phyloP scores from a whole-genome alignment of 768 basidiomycete genomes.

The Podaxis sp. region DNA sequence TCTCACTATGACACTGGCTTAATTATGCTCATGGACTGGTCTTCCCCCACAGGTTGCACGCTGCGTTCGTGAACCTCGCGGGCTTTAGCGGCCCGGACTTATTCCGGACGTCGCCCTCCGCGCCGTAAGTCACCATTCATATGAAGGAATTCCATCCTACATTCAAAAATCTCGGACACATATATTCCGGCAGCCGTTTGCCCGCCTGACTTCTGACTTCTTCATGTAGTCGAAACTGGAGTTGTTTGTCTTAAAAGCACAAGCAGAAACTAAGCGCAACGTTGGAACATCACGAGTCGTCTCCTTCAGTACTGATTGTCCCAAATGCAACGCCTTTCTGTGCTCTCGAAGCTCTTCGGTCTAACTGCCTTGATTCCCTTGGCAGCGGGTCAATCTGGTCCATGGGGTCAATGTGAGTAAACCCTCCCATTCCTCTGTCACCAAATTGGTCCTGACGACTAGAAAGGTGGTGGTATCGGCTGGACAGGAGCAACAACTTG shows the following conservation, averaged over 20 bases:
- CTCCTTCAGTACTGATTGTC: not conserved
- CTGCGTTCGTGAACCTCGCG: not conserved
- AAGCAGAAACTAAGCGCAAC: not conserved
- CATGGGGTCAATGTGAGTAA: conserved; percentile 26
- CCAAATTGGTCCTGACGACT: not conserved
- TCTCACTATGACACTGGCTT: not conserved
- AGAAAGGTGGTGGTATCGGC: conserved; percentile 28
- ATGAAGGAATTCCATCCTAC: not conserved
- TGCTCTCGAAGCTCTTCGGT: conserved; percentile 11
- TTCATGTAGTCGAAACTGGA: not conserved
- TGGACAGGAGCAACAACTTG: conserved; percentile 46
- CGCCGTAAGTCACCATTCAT: not conserved
- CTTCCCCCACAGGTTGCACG: not conserved
- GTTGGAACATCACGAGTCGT: not conserved
- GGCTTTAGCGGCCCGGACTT: not conserved
- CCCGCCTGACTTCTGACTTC: not conserved
- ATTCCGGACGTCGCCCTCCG: not conserved
- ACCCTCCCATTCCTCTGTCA: not conserved
- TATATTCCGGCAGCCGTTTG: not conserved
- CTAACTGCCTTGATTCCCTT: conserved; percentile 18
- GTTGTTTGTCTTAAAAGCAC: not conserved
- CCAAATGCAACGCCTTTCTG: conserved; percentile 19
- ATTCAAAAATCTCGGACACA: not conserved
- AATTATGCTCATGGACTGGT: not conserved
- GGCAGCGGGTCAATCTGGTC: conserved; percentile 19